These are phyloP conservation scores for Prillingera fragicola DNA, from an alignment of 1,284 basidiomycete species.

Conservation along the genomic window DNA sequence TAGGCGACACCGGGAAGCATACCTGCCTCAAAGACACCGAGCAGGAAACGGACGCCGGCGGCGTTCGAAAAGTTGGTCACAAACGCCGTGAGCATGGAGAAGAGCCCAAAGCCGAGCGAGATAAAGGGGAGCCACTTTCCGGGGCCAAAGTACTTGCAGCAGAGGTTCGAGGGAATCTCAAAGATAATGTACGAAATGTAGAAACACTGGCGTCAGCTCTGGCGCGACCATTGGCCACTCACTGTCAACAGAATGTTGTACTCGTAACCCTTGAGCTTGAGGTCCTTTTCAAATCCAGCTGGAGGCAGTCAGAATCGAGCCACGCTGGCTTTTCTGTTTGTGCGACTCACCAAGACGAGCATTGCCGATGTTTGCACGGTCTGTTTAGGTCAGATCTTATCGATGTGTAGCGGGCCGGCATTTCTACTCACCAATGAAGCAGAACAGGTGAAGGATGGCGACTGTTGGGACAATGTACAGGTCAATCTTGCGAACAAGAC, in stretches of 20 bases:
- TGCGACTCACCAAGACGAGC: no score
- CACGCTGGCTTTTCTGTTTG: no score
- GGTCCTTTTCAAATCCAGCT: slow-evolving; percentile 1
- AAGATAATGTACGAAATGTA: no score
- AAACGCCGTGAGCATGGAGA: slow-evolving; percentile 23
- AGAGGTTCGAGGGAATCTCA: slow-evolving; percentile 15
- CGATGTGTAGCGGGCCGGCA: not conserved
- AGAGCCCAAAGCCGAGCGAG: slow-evolving; percentile 15
- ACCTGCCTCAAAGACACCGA: slow-evolving; percentile 26
- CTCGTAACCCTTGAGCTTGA: not conserved
- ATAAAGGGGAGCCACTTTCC: slow-evolving; percentile 16
- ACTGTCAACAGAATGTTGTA: no score
- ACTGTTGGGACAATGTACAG: slow-evolving; percentile 20
- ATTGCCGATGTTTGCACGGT: slow-evolving; percentile 19
- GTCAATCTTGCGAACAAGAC: slow-evolving; percentile 24
- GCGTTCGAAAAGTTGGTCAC: slow-evolving; percentile 30
- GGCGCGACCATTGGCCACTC: no score
- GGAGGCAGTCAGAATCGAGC: no score
- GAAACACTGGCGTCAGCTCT: no score
- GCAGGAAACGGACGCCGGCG: slow-evolving; percentile 22
- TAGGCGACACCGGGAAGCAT: slow-evolving; percentile 23
- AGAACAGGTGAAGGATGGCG: slow-evolving; percentile 16
- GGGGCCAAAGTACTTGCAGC: slow-evolving; percentile 16
- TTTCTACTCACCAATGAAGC: slow-evolving; percentile 13
- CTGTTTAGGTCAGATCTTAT: not conserved